Conservation (phyloP, 257 asterid species). For the Cynanchum wilfordii region DNA sequence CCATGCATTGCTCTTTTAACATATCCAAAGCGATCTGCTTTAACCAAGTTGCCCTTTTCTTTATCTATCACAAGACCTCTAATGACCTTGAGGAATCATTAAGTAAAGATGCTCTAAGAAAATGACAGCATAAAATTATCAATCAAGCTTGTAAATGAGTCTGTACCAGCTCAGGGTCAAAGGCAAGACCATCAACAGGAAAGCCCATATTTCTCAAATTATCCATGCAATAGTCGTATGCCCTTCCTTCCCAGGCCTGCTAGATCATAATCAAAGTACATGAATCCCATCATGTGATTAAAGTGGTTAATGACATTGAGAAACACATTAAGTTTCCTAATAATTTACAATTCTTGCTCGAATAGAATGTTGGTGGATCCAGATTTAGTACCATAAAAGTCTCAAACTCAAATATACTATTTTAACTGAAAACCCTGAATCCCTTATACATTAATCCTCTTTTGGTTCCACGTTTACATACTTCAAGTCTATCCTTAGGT, state of each 20-base stretch:
- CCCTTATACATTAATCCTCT: background rate
- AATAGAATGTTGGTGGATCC: background rate
- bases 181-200: slow-evolving; percentile 87
- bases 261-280: slow-evolving; percentile 11
- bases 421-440: background rate
- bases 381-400: background rate
- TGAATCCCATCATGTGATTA: background rate
- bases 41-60: slow-evolving; percentile 81
- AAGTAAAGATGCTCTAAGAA: slow-evolving; percentile 13
- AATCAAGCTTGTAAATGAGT: background rate
- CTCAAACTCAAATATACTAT: background rate
- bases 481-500: background rate
- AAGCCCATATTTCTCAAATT: slow-evolving; percentile 73
- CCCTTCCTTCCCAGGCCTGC: slow-evolving; percentile 99
- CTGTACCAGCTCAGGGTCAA: slow-evolving; percentile 85
- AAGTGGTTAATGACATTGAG: background rate
- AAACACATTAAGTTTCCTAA: background rate
- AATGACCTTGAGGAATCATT: slow-evolving; percentile 50
- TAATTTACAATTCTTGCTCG: background rate
- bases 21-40: slow-evolving; percentile 89
- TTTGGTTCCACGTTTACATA: background rate
- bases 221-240: slow-evolving; percentile 83
- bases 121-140: slow-evolving; percentile 1
- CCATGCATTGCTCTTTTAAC: slow-evolving; percentile 91
- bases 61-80: slow-evolving; percentile 88